These are phyloP conservation scores for Arctium lappa DNA, from an alignment of 129 eudicot genomes.

Conservation along the genomic window DNA sequence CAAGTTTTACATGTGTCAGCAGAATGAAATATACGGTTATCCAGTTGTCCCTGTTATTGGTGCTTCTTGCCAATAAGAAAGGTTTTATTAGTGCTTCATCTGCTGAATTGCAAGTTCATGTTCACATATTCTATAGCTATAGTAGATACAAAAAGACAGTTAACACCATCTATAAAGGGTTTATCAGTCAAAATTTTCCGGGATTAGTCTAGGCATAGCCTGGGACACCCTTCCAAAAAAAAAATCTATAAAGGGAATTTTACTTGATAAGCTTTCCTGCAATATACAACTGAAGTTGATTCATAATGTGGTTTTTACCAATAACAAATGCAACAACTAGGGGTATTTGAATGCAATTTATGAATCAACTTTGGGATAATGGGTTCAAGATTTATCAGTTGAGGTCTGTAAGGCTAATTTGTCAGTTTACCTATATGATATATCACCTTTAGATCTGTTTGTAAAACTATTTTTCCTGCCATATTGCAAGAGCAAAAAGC, in stretches of 20 bases:
- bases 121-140: too few species aligned
- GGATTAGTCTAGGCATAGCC: too few species aligned
- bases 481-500: background rate
- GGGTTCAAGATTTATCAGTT: background rate
- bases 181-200: too few species aligned
- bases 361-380: background rate
- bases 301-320: background rate
- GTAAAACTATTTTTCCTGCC: background rate
- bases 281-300: background rate
- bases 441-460: background rate
- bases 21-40: background rate
- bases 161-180: background rate
- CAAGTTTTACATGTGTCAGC: background rate
- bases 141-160: background rate
- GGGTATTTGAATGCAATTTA: background rate
- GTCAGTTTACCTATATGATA: background rate
- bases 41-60: background rate
- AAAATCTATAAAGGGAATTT: too few species aligned
- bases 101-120: too few species aligned
- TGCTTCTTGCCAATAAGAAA: background rate
- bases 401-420: background rate
- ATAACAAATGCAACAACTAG: background rate
- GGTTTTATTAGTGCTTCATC: background rate
- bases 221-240: too few species aligned
- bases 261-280: background rate